Evolutionary conservation across 805 yeast genomes (phyloP).

Genomic region (Pichia thaimueangensis): DNA sequence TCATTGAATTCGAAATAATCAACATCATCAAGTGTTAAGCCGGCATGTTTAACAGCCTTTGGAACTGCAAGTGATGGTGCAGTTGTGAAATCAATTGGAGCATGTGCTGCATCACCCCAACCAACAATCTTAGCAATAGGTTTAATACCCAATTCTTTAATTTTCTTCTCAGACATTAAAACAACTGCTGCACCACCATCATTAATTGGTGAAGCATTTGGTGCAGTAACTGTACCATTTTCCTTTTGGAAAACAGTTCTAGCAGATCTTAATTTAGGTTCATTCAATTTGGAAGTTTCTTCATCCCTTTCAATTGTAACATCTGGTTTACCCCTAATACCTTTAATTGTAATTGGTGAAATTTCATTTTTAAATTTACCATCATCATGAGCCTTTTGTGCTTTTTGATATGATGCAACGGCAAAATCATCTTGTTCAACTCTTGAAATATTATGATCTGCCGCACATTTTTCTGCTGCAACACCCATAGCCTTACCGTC

Average conservation of each 20-base stretch:
- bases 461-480: constrained; percentile 95
- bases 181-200: constrained; percentile 98
- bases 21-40: constrained; percentile 54
- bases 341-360: constrained; percentile 83
- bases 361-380: constrained; percentile 84
- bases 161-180: constrained; percentile 76
- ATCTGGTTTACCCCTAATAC: constrained; percentile 87
- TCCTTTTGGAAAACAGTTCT: constrained; percentile 94
- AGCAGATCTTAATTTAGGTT: constrained; percentile 68
- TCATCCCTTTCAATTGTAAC: constrained; percentile 69
- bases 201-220: constrained; percentile 92
- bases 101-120: constrained; percentile 98
- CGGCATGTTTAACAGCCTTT: constrained; percentile 89
- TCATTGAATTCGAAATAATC: constrained; percentile 95
- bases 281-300: constrained; percentile 74
- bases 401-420: constrained; percentile 75
- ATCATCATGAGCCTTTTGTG: constrained; percentile 68
- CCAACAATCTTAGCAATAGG: constrained; percentile 87
- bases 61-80: constrained; percentile 95
- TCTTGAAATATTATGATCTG: constrained; percentile 68
- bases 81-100: constrained; percentile 91
- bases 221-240: constrained; percentile 94
- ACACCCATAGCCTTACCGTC: constrained; percentile 89
- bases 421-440: constrained; percentile 90
- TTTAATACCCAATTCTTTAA: constrained; percentile 76